These are phyloP conservation scores for Diplocarpon mali DNA, from an alignment of 2,329 filamentous ascomycete species.

Conservation along the genomic window DNA sequence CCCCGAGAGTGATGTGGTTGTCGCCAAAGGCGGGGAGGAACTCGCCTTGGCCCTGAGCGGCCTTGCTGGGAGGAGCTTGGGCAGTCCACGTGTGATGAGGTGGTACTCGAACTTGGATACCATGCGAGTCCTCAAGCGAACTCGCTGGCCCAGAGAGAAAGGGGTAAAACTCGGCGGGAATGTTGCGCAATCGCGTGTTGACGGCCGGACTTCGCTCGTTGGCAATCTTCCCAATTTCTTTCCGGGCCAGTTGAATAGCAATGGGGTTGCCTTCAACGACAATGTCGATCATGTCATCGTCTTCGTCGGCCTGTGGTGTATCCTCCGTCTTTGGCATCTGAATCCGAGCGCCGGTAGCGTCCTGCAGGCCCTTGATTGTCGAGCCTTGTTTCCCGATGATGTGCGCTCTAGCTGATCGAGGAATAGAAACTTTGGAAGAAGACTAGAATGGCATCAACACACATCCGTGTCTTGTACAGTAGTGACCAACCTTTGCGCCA, in stretches of 20 bases:
- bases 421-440: slow-evolving; percentile 66
- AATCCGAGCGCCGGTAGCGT: slow-evolving; percentile 80
- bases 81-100: slow-evolving; percentile 64
- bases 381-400: slow-evolving; percentile 90
- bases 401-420: slow-evolving; percentile 70
- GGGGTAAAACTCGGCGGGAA: slow-evolving; percentile 88
- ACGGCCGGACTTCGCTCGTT: slow-evolving; percentile 75
- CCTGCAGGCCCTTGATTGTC: slow-evolving; percentile 81
- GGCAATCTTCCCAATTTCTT: slow-evolving; percentile 78
- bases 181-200: slow-evolving; percentile 68
- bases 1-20: slow-evolving; percentile 73
- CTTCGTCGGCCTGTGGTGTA: slow-evolving; percentile 47
- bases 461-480: not conserved
- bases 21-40: slow-evolving; percentile 62
- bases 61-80: slow-evolving; percentile 53
- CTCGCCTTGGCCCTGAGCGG: slow-evolving; percentile 52
- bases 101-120: slow-evolving; percentile 74
- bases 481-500: slow-evolving; percentile 57
- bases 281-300: slow-evolving; percentile 79
- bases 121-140: slow-evolving; percentile 60
- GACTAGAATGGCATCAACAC: slow-evolving; percentile 34
- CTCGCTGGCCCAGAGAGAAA: slow-evolving; percentile 76
- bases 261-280: slow-evolving; percentile 84
- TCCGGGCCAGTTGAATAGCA: slow-evolving; percentile 71
- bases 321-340: slow-evolving; percentile 78